phyloP scores from a whole-genome alignment of 176 grass and related monocot genomes.

The Cymbopogon citratus region DNA sequence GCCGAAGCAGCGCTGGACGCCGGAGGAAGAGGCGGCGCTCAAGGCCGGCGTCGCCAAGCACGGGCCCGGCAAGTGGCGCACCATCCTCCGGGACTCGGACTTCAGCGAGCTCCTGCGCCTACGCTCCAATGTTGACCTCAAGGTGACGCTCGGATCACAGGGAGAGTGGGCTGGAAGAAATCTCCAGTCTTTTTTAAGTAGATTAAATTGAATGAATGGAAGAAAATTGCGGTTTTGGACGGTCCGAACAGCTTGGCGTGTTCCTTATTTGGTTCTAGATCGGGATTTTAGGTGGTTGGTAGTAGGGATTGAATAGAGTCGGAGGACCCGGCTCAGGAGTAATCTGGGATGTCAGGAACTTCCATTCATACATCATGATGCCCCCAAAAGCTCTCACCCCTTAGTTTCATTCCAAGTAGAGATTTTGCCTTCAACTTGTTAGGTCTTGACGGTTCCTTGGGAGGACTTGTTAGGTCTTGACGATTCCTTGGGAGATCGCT shows the following conservation, averaged over 20 bases:
- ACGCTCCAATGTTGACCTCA: slow-evolving; percentile 97
- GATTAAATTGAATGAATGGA: not conserved
- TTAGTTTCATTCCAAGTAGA: too few species aligned
- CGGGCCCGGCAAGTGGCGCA: slow-evolving; percentile 88
- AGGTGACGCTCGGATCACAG: slow-evolving; percentile 45
- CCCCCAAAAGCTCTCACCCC: not conserved
- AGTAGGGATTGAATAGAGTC: not conserved
- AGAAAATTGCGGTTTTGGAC: not conserved
- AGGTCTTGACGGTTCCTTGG: too few species aligned
- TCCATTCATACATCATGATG: not conserved
- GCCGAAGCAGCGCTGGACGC: slow-evolving; percentile 91
- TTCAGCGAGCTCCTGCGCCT: slow-evolving; percentile 59
- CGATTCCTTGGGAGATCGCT: too few species aligned
- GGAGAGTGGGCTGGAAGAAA: not conserved
- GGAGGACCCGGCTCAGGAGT: not conserved
- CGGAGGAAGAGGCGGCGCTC: slow-evolving; percentile 82
- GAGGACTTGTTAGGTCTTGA: too few species aligned
- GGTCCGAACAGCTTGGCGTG: not conserved
- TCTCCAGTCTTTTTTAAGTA: not conserved
- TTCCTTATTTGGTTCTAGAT: slow-evolving; percentile 8
- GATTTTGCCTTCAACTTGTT: too few species aligned
- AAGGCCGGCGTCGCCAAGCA: slow-evolving; percentile 92
- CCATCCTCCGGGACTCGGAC: slow-evolving; percentile 83
- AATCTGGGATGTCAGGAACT: not conserved
- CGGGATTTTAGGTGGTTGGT: slow-evolving; percentile 7